Evolutionary conservation across 2,329 filamentous ascomycete genomes (phyloP).

Genomic region (Fusarium sp.): DNA sequence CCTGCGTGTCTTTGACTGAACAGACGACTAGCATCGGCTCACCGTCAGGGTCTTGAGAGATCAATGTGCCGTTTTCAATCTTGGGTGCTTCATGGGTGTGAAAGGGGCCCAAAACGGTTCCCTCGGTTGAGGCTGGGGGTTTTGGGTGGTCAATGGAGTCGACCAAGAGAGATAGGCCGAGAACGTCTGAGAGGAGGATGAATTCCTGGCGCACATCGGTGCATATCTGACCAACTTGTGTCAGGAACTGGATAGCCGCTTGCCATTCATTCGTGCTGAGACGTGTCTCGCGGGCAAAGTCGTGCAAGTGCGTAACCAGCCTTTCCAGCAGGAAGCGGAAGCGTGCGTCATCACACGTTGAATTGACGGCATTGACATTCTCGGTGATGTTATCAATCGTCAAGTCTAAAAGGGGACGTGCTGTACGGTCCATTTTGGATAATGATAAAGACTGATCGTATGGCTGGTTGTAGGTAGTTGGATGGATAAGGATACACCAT

Average conservation of each 20-base stretch:
- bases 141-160: slow-evolving; percentile 84
- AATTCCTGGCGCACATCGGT: slow-evolving; percentile 77
- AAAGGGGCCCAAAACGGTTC: slow-evolving; percentile 82
- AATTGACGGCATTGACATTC: slow-evolving; percentile 78
- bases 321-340: slow-evolving; percentile 77
- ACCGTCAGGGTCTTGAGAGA: slow-evolving; percentile 74
- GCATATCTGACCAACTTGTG: slow-evolving; percentile 75
- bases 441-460: neutral
- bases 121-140: slow-evolving; percentile 74
- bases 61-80: slow-evolving; percentile 64
- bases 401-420: slow-evolving; percentile 58
- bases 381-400: slow-evolving; percentile 81
- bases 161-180: slow-evolving; percentile 81
- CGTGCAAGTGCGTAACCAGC: slow-evolving; percentile 78
- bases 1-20: slow-evolving; percentile 71
- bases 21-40: slow-evolving; percentile 76
- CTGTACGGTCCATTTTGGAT: neutral
- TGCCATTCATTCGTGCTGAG: slow-evolving; percentile 81
- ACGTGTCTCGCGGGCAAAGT: slow-evolving; percentile 54
- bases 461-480: neutral
- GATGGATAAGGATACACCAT: neutral
- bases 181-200: slow-evolving; percentile 80
- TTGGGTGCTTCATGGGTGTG: slow-evolving; percentile 77
- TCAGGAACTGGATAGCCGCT: slow-evolving; percentile 75
- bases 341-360: slow-evolving; percentile 69